A percentile compares a stretch with the other conserved stretches of the same genome.
Conservation (phyloP, 768 basidiomycete species). For the Phlebiopsis gigantea region DNA sequence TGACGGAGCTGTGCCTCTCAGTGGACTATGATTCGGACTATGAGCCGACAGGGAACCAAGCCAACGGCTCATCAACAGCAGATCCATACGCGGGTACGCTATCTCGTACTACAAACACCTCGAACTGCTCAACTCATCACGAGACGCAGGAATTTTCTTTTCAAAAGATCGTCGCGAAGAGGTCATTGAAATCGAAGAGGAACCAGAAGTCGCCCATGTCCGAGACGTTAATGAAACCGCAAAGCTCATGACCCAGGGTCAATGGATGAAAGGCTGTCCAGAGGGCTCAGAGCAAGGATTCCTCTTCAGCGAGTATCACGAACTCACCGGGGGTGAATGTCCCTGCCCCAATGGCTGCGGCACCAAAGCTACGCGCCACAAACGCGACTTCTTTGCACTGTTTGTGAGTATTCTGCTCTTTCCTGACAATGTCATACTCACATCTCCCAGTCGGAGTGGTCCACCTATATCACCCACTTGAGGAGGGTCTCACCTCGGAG, state of each 20-base stretch:
- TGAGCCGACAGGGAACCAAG: slow-evolving; percentile 39
- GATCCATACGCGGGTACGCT: slow-evolving; percentile 84
- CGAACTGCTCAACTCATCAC: slow-evolving; percentile 7
- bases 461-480: slow-evolving; percentile 62
- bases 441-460: slow-evolving; percentile 60
- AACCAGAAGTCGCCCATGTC: slow-evolving; percentile 47
- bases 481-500: slow-evolving; percentile 48
- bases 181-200: slow-evolving; percentile 88
- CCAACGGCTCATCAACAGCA: slow-evolving; percentile 46
- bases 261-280: slow-evolving; percentile 98
- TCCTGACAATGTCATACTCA: slow-evolving; percentile 7
- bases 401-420: slow-evolving; percentile 51
- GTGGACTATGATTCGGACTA: slow-evolving; percentile 83
- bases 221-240: slow-evolving; percentile 40
- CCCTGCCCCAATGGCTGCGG: slow-evolving; percentile 77
- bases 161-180: slow-evolving; percentile 91
- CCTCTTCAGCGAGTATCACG: slow-evolving; percentile 79
- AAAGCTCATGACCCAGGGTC: slow-evolving; percentile 77
- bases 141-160: slow-evolving; percentile 75
- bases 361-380: slow-evolving; percentile 49
- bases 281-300: slow-evolving; percentile 89
- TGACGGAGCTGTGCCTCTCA: slow-evolving; percentile 14
- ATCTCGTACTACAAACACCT: neutral
- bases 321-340: slow-evolving; percentile 58
- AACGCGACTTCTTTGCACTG: slow-evolving; percentile 78